Conservation (phyloP, 768 basidiomycete species). For the Leucocoprinus birnbaumii region DNA sequence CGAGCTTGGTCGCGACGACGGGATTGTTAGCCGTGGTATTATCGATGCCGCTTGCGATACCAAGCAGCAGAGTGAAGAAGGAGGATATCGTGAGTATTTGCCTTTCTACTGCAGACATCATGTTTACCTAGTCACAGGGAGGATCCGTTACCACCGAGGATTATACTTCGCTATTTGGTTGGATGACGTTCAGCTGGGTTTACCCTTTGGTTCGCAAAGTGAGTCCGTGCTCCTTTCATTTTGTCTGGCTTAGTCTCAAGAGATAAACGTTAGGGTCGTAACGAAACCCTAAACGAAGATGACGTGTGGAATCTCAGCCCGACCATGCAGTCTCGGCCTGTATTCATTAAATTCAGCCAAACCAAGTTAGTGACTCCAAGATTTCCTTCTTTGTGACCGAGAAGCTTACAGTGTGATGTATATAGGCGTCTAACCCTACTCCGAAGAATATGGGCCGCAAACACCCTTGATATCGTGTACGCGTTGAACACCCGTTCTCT, state of each 20-base stretch:
- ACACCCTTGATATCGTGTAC: constrained; percentile 44
- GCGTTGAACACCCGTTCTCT: constrained; percentile 4
- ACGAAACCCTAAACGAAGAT: constrained; percentile 59
- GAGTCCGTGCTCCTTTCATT: constrained; percentile 14
- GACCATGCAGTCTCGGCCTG: constrained; percentile 59
- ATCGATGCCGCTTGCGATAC: constrained; percentile 68
- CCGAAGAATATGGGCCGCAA: constrained; percentile 39
- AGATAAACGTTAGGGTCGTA: constrained; percentile 31
- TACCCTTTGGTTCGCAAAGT: constrained; percentile 57
- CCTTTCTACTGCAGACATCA: not conserved
- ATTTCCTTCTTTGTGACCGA: not conserved
- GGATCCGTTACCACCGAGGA: constrained; percentile 66
- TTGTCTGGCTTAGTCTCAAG: not conserved
- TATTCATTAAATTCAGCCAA: constrained; percentile 52
- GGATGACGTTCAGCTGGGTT: constrained; percentile 74
- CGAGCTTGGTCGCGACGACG: constrained; percentile 43
- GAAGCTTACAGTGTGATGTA: constrained; percentile 3
- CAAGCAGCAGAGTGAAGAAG: constrained; percentile 46
- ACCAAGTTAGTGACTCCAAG: constrained; percentile 25
- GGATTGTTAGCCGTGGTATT: constrained; percentile 43
- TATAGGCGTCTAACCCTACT: constrained; percentile 37
- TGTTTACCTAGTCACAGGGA: constrained; percentile 33
- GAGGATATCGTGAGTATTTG: constrained; percentile 57
- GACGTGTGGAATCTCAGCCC: constrained; percentile 76
- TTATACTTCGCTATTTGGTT: constrained; percentile 67